Percentiles rank a stretch among this genome's conserved stretches.
These are phyloP conservation scores for Lumnitzera littorea DNA, from an alignment of 345 rosid species.

Conservation along the genomic window DNA sequence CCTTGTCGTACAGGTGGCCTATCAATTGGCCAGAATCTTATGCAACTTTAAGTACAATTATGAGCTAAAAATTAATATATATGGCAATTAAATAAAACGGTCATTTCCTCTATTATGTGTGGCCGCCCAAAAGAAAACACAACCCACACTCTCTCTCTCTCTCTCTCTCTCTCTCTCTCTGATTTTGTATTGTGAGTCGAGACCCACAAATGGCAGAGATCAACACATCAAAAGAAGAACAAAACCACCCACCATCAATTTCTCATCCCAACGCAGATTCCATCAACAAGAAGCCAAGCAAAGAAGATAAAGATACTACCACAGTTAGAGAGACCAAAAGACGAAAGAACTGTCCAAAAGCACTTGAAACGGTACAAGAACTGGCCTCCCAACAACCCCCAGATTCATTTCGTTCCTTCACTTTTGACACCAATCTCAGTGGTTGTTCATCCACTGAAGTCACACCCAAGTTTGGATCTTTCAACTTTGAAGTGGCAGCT, in stretches of 20 bases:
- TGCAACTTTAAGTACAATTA: too few relatives aligned
- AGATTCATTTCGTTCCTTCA: slow-evolving; percentile 2
- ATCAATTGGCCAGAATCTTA: too few relatives aligned
- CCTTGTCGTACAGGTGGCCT: too few relatives aligned
- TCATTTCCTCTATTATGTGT: too few relatives aligned
- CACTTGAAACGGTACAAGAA: slow-evolving; percentile 1
- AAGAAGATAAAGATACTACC: not conserved
- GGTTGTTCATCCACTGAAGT: slow-evolving; percentile 2
- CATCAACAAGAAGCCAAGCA: not conserved
- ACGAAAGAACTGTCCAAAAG: slow-evolving; percentile 7
- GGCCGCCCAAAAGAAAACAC: too few relatives aligned
- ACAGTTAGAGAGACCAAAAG: not conserved
- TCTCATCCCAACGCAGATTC: not conserved
- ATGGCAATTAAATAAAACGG: too few relatives aligned
- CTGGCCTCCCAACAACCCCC: not conserved
- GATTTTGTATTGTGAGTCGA: not conserved
- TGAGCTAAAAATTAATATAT: too few relatives aligned
- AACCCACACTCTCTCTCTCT: too few relatives aligned
- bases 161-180: not conserved
- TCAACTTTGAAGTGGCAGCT: not conserved
- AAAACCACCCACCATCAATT: not conserved
- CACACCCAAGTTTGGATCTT: slow-evolving; percentile 9
- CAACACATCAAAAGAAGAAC: not conserved
- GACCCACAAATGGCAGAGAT: slow-evolving; percentile 4
- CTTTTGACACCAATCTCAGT: slow-evolving; percentile 8